These are phyloP conservation scores for Cyberlindnera veronae DNA, from an alignment of 805 yeast genomes.

Conservation along the genomic window DNA sequence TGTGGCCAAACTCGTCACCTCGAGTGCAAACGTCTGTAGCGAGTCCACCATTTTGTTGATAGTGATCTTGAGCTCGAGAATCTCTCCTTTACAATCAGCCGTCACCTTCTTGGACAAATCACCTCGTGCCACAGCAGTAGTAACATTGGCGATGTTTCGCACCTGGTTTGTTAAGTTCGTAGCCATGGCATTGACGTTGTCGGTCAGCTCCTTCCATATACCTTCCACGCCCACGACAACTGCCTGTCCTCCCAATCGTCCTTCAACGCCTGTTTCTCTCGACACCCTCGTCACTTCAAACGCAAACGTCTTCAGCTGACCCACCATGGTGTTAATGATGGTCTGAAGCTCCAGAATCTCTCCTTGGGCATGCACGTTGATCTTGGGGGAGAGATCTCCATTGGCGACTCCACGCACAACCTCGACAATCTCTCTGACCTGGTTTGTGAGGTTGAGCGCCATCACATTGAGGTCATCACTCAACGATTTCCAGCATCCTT, in stretches of 20 bases:
- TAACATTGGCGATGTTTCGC: slow-evolving; percentile 83
- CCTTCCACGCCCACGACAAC: slow-evolving; percentile 88
- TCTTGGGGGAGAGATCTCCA: slow-evolving; percentile 79
- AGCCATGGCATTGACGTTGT: slow-evolving; percentile 91
- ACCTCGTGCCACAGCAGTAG: slow-evolving; percentile 87
- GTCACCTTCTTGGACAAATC: slow-evolving; percentile 81
- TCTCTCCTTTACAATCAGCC: slow-evolving; percentile 90
- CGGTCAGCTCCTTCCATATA: slow-evolving; percentile 84
- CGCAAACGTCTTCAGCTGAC: slow-evolving; percentile 80
- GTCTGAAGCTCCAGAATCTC: slow-evolving; percentile 82
- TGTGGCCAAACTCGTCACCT: slow-evolving; percentile 84
- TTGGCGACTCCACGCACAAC: slow-evolving; percentile 86
- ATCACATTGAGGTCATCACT: slow-evolving; percentile 87
- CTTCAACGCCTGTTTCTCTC: slow-evolving; percentile 88
- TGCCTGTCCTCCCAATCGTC: slow-evolving; percentile 87
- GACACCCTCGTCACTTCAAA: slow-evolving; percentile 87
- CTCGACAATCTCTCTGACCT: slow-evolving; percentile 86
- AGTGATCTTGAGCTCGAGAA: slow-evolving; percentile 77
- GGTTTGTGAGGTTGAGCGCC: slow-evolving; percentile 85
- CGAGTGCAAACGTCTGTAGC: slow-evolving; percentile 81
- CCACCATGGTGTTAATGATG: slow-evolving; percentile 90
- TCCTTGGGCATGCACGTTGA: slow-evolving; percentile 89
- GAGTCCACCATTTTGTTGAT: slow-evolving; percentile 93
- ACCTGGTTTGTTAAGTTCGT: slow-evolving; percentile 87
- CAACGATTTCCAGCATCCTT: slow-evolving; percentile 84